A percentile compares a stretch with the other conserved stretches of the same genome.
Conservation (phyloP, 305 asterid genomes). For the Solanum hybrid region DNA sequence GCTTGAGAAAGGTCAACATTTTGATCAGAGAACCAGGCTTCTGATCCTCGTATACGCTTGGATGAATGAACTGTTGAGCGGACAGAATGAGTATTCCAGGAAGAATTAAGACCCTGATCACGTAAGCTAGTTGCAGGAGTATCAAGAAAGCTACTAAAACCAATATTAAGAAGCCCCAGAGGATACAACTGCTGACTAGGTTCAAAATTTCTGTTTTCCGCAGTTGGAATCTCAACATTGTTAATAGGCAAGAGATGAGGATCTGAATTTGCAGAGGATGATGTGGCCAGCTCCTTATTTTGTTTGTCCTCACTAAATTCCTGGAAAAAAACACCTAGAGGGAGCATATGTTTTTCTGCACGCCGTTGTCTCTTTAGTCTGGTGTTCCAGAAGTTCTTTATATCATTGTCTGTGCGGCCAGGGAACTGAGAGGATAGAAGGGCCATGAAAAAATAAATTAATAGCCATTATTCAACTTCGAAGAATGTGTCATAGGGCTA, state of each 20-base stretch:
- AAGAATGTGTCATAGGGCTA: not conserved
- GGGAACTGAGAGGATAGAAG: constrained; percentile 39
- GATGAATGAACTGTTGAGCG: constrained; percentile 28
- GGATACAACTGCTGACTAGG: constrained; percentile 18
- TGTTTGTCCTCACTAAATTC: constrained; percentile 33
- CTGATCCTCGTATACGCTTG: constrained; percentile 33
- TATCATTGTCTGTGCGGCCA: constrained; percentile 76
- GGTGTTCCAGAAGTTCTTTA: constrained; percentile 67
- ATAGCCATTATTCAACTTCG: not conserved
- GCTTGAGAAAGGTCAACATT: constrained; percentile 18
- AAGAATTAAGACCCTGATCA: constrained; percentile 18
- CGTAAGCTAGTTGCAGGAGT: constrained; percentile 27
- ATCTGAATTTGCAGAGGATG: constrained; percentile 22
- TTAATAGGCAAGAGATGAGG: constrained; percentile 22
- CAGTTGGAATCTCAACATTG: constrained; percentile 28
- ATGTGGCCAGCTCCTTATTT: constrained; percentile 14
- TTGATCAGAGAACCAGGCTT: constrained; percentile 16
- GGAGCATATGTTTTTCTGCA: constrained; percentile 49
- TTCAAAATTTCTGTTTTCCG: constrained; percentile 26
- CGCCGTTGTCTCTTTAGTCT: constrained; percentile 54
- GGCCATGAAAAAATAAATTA: not conserved
- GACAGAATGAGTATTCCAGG: constrained; percentile 18
- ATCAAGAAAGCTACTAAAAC: constrained; percentile 26
- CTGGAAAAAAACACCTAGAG: constrained; percentile 32
- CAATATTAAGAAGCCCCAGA: constrained; percentile 17